phyloP scores from a whole-genome alignment of 805 yeast species.

The Wickerhamomyces bovis region DNA sequence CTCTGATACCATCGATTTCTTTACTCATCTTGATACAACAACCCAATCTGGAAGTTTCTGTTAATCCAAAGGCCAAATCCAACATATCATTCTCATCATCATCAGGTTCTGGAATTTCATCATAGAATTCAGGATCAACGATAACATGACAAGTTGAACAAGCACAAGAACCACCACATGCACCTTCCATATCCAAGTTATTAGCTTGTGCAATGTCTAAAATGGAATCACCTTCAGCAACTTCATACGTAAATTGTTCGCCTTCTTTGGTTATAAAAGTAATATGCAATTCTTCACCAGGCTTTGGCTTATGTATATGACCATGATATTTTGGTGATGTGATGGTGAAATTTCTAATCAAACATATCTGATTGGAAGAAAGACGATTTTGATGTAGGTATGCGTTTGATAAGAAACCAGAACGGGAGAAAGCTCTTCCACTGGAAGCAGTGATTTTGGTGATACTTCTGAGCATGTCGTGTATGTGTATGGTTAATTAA shows the following conservation, averaged over 20 bases:
- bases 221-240: slow-evolving; percentile 85
- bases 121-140: slow-evolving; percentile 92
- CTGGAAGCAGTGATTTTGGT: neutral
- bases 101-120: slow-evolving; percentile 85
- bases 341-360: slow-evolving; percentile 26
- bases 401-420: neutral
- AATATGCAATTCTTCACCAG: slow-evolving; percentile 85
- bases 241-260: slow-evolving; percentile 72
- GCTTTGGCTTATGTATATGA: slow-evolving; percentile 82
- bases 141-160: slow-evolving; percentile 97
- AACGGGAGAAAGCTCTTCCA: neutral
- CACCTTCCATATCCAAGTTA: slow-evolving; percentile 94
- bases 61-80: slow-evolving; percentile 93
- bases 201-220: slow-evolving; percentile 93
- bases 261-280: slow-evolving; percentile 94
- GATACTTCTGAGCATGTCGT: slow-evolving; percentile 3
- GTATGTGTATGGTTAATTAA: neutral
- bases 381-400: neutral
- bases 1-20: slow-evolving; percentile 87
- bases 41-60: slow-evolving; percentile 94
- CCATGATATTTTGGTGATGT: slow-evolving; percentile 48
- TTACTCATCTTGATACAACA: slow-evolving; percentile 89
- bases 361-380: slow-evolving; percentile 12
- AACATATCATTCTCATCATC: slow-evolving; percentile 99
- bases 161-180: slow-evolving; percentile 99